Evolutionary conservation across 2,329 filamentous ascomycete genomes (phyloP).

Genomic region (Aspergillus fijiensis): DNA sequence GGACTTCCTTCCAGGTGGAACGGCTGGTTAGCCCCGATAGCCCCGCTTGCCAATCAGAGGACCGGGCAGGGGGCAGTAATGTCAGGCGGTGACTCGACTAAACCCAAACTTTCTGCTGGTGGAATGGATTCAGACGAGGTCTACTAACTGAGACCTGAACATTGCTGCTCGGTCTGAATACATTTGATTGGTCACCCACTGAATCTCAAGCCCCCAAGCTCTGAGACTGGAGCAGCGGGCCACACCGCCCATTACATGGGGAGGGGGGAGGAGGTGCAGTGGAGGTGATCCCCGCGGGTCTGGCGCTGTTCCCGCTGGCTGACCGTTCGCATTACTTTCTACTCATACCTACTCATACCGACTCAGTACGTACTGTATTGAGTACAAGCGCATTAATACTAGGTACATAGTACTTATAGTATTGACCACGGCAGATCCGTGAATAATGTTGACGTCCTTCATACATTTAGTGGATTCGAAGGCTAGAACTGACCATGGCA

Average conservation of each 20-base stretch:
- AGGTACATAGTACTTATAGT: no score
- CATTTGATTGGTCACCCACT: constrained; percentile 19
- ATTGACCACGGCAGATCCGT: no score
- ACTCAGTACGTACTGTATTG: not conserved
- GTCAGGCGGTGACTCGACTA: constrained; percentile 15
- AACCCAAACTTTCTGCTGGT: constrained; percentile 16
- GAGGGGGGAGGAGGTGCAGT: no score
- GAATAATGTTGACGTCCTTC: not conserved
- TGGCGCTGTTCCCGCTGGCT: constrained; percentile 20
- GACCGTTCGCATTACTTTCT: not conserved
- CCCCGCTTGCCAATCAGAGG: constrained; percentile 10
- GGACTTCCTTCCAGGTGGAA: not conserved
- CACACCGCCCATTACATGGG: constrained; percentile 11
- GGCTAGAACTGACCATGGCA: no score
- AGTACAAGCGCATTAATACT: no score
- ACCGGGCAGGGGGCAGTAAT: not conserved
- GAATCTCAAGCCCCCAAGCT: constrained; percentile 3
- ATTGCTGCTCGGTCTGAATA: constrained; percentile 6
- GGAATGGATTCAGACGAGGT: not conserved
- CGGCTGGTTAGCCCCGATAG: not conserved
- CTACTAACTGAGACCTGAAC: not conserved
- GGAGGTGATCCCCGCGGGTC: not conserved
- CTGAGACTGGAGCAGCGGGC: constrained; percentile 16
- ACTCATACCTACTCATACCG: not conserved
- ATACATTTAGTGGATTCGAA: not conserved